phyloP scores from a whole-genome alignment of 2,329 filamentous ascomycete genomes.

The Curvularia verruculosa region DNA sequence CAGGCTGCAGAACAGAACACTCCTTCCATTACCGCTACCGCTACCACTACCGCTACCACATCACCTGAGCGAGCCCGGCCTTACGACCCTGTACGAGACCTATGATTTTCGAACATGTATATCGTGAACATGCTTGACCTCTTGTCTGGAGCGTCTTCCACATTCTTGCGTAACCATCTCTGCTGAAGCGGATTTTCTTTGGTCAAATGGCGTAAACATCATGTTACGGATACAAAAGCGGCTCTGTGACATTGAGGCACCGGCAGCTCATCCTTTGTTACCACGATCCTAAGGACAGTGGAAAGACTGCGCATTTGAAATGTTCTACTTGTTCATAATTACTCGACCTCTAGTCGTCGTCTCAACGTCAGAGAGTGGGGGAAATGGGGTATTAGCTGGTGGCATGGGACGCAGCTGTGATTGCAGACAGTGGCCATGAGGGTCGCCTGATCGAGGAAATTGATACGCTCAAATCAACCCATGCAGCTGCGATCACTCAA shows the following conservation, averaged over 20 bases:
- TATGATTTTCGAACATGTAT: background rate
- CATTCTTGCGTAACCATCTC: background rate
- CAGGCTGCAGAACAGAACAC: background rate
- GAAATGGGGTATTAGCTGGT: background rate
- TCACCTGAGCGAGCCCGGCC: background rate
- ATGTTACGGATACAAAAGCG: background rate
- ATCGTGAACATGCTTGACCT: background rate
- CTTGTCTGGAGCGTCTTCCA: background rate
- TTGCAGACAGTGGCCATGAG: background rate
- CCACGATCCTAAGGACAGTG: background rate
- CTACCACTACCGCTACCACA: background rate
- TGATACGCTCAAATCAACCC: background rate
- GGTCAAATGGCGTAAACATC: background rate
- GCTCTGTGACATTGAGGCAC: background rate
- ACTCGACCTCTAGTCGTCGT: background rate
- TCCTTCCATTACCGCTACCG: background rate
- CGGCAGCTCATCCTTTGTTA: background rate
- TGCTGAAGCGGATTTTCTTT: background rate
- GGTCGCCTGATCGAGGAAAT: background rate
- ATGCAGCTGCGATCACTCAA: background rate
- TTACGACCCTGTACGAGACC: slow-evolving; percentile 2
- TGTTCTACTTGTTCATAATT: background rate
- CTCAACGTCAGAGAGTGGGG: background rate
- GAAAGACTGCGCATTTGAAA: background rate
- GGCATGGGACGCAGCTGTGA: background rate